Evolutionary conservation across 768 basidiomycete species (phyloP).

Genomic region (Kwoniella newhampshirensis): DNA sequence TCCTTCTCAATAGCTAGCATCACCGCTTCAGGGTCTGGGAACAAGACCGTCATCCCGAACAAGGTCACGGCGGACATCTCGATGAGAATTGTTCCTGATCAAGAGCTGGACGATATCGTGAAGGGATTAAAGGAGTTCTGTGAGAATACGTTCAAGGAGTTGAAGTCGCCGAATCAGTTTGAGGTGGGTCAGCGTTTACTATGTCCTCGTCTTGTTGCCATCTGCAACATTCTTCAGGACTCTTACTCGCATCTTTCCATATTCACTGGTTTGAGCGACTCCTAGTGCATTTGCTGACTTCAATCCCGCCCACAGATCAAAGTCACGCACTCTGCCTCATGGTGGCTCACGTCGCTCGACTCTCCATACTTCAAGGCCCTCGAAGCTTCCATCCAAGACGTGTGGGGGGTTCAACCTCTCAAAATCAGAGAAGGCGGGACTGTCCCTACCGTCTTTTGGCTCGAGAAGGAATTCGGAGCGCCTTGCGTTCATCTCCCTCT

Average conservation of each 20-base stretch:
- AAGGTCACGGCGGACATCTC: constrained; percentile 81
- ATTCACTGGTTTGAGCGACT: neutral
- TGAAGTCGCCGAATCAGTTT: constrained; percentile 70
- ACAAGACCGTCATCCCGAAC: constrained; percentile 78
- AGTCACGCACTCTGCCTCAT: constrained; percentile 81
- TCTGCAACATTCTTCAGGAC: too few species aligned
- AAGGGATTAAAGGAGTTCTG: constrained; percentile 65
- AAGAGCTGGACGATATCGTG: constrained; percentile 60
- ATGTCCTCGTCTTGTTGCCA: too few species aligned
- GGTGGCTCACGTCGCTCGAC: constrained; percentile 91
- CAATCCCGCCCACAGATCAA: constrained; percentile 54
- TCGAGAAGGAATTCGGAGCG: constrained; percentile 88
- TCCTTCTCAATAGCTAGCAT: constrained; percentile 85
- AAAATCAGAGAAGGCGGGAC: constrained; percentile 93
- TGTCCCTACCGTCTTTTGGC: constrained; percentile 87
- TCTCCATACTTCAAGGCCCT: constrained; percentile 83
- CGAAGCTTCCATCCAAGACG: constrained; percentile 74
- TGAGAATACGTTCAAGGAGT: constrained; percentile 60
- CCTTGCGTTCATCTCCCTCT: constrained; percentile 90
- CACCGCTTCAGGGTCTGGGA: constrained; percentile 65
- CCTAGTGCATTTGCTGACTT: neutral
- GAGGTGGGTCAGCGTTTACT: constrained; percentile 58
- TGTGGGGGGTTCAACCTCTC: constrained; percentile 83
- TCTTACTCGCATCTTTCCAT: too few species aligned
- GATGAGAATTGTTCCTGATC: constrained; percentile 91